Conservation (phyloP, 73 alveolate species). For the Diophrys sp. region DNA sequence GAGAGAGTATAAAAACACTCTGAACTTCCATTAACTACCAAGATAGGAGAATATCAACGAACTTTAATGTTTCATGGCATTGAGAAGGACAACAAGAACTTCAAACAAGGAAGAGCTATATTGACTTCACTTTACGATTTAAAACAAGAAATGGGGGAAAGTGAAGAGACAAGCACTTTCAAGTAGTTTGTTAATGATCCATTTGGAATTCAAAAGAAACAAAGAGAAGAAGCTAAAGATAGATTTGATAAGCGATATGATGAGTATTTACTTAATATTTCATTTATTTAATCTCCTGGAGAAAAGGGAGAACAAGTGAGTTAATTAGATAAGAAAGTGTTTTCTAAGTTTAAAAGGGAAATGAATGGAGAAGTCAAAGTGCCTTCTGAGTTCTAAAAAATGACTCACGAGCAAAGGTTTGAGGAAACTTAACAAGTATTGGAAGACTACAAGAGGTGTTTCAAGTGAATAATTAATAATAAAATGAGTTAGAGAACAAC, state of each 20-base stretch:
- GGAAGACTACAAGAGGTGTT: too few species aligned
- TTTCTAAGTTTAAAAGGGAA: too few species aligned
- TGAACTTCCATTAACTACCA: slow-evolving; percentile 15
- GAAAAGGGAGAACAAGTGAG: too few species aligned
- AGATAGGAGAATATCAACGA: slow-evolving; percentile 32
- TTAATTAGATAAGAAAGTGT: too few species aligned
- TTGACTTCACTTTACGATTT: slow-evolving; percentile 18
- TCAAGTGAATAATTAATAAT: too few species aligned
- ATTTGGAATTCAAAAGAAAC: not conserved
- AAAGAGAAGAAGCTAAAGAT: not conserved
- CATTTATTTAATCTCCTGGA: too few species aligned
- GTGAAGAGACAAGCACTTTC: not conserved
- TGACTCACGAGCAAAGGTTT: too few species aligned
- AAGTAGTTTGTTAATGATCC: not conserved
- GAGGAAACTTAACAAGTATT: too few species aligned
- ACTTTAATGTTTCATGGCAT: slow-evolving; percentile 27
- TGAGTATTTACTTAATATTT: not conserved
- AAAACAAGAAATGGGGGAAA: slow-evolving; percentile 3
- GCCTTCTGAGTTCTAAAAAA: too few species aligned
- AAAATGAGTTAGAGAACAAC: too few species aligned
- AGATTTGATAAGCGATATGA: not conserved
- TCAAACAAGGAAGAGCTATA: slow-evolving; percentile 30
- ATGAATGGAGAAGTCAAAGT: too few species aligned
- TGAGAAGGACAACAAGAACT: slow-evolving; percentile 21
- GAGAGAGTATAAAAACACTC: slow-evolving; percentile 19